Base-by-base conservation (phyloP, 2,329 filamentous ascomycete species). In the Zymoseptoria pseudotritici region DNA sequence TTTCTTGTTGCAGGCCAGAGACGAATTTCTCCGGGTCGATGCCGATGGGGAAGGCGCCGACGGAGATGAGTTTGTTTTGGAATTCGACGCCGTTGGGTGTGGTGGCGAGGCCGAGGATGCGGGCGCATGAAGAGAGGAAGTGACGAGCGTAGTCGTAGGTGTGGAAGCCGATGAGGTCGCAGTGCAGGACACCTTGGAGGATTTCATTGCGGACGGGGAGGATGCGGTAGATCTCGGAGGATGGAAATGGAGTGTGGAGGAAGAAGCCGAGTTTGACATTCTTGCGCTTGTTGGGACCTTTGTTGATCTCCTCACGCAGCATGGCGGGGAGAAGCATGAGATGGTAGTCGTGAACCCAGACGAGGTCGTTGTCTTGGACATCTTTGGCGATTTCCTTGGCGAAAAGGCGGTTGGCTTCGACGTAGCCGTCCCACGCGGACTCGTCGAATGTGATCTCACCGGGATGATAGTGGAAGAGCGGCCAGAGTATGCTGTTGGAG, bases 311-410 rank as follows among this genome's bases (percentile, higher is more conserved):
- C 70, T 96, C 89, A 63, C 94, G 90, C 61, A 99, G 83, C 91
- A 97, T 95, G 71, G 93, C 86, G 31, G 94, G 94, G 36, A 99
- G 83, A 20, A 99, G 86, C 92, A 97, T 97, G 63, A 97, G 81
- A 76, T 99, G 94, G 78, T 97, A 99, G 76, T 99, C 94, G 75
- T 99, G 94, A 5, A 99, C 90, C 94, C 94, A 99, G 70, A 99
- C 88, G 70, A 97, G 79, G 75, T 99, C 94, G 58, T 91, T 92
- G 73, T 97, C 93, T 74, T 92, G 84, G 10, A 97, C 90, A 69
- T 96, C 90, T 68, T 88, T 87, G 58, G 89, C 86, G 66, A 99
- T 88, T 13, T 89, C 87, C 77, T 93, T 87, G 61, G 94, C 93
- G 71, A 97, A 99, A 7, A 96, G 82, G 54, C 88, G 85, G 77